A percentile compares a stretch with the other conserved stretches of the same genome.
Conservation (phyloP, 2,329 filamentous ascomycete species). For the Acephala macrosclerotiorum region DNA sequence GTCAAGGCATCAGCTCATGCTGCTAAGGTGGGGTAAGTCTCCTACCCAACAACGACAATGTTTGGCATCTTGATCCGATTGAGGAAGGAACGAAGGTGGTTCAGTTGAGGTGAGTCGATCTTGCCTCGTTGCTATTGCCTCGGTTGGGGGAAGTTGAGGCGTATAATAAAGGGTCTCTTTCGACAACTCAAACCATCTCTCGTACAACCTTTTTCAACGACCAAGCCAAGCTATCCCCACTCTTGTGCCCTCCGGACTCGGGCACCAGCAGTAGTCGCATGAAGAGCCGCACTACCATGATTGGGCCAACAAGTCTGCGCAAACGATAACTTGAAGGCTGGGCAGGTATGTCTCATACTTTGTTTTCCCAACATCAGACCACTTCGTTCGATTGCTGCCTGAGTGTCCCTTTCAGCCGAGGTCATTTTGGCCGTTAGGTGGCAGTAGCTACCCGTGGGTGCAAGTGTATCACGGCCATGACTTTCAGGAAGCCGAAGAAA, state of each 20-base stretch:
- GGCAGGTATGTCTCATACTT: neutral
- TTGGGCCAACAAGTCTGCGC: neutral
- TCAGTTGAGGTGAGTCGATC: neutral
- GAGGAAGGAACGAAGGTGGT: neutral
- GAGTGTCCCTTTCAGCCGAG: neutral
- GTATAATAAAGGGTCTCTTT: neutral
- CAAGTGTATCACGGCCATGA: neutral
- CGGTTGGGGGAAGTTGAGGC: neutral
- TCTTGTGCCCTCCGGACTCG: constrained; percentile 3
- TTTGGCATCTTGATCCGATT: constrained; percentile 40
- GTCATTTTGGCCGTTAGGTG: neutral
- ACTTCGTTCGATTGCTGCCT: neutral
- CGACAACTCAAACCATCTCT: neutral
- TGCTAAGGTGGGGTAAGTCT: constrained; percentile 13
- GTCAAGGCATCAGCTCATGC: constrained; percentile 17
- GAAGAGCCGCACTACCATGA: neutral
- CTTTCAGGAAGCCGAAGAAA: neutral
- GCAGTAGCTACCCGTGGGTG: neutral
- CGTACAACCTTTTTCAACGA: neutral
- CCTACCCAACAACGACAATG: constrained; percentile 49
- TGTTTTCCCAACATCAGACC: neutral
- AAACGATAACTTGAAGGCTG: neutral
- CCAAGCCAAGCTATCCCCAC: neutral
- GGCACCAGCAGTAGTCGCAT: neutral
- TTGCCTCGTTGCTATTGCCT: neutral